Evolutionary conservation across 2,329 filamentous ascomycete species (phyloP).

Genomic region (Fusarium secorum): DNA sequence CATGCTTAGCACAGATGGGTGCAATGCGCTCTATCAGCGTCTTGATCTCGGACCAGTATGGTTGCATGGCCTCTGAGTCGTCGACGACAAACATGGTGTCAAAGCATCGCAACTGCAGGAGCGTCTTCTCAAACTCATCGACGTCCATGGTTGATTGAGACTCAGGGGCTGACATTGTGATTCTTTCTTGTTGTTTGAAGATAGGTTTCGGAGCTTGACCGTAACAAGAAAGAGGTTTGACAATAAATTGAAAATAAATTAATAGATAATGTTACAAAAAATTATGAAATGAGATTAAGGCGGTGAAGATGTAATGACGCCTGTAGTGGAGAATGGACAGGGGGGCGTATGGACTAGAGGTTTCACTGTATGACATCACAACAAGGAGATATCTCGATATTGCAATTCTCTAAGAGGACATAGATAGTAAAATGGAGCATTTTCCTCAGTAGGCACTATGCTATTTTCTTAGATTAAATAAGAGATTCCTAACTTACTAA

Average conservation of each 20-base stretch:
- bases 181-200: neutral
- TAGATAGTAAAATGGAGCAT: too few species aligned
- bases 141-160: neutral
- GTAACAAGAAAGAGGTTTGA: neutral
- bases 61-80: conserved; percentile 12
- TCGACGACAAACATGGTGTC: conserved; percentile 16
- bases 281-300: neutral
- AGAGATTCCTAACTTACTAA: too few species aligned
- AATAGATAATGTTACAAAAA: neutral
- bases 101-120: conserved; percentile 12
- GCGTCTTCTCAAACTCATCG: conserved; percentile 7
- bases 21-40: conserved; percentile 17
- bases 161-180: neutral
- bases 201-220: neutral
- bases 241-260: neutral
- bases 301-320: conserved; percentile 7
- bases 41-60: conserved; percentile 17
- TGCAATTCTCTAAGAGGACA: neutral
- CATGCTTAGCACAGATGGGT: conserved; percentile 10
- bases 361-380: neutral
- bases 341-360: neutral
- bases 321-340: neutral
- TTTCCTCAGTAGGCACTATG: rapidly evolving
- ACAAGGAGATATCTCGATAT: too few species aligned
- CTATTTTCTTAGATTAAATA: too few species aligned